These are phyloP conservation scores for Coemansia sp. DNA, from an alignment of 192 early-diverging fungal genomes.

Conservation along the genomic window DNA sequence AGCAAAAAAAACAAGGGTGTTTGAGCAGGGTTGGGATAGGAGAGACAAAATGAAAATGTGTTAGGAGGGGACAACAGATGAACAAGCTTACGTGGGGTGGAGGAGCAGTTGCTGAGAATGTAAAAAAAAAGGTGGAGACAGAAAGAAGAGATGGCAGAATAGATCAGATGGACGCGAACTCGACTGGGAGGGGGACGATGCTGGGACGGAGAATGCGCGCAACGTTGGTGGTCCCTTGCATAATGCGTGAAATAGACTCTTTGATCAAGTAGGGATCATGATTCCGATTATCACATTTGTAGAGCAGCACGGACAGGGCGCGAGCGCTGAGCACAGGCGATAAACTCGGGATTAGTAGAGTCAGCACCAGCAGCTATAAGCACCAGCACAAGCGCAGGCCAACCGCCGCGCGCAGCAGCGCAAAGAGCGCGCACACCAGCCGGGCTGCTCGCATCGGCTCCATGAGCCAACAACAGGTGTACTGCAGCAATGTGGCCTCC, in stretches of 20 bases:
- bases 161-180: neutral
- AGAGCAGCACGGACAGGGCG: conserved; percentile 26
- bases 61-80: neutral
- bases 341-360: conserved; percentile 30
- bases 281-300: conserved; percentile 5
- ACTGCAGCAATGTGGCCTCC: conserved; percentile 32
- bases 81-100: neutral
- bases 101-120: neutral
- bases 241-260: neutral
- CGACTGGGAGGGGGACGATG: neutral
- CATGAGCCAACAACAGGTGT: conserved; percentile 21
- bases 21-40: neutral
- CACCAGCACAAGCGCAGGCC: conserved; percentile 36
- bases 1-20: conserved; percentile 1
- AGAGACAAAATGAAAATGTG: neutral
- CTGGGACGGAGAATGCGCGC: neutral
- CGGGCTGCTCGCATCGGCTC: conserved; percentile 19
- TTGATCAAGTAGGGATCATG: neutral
- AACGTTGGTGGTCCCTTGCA: conserved; percentile 5
- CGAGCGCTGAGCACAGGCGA: conserved; percentile 27
- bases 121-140: neutral
- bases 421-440: conserved; percentile 36
- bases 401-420: conserved; percentile 45
- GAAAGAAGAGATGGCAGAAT: neutral
- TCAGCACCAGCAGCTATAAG: conserved; percentile 47